Conservation (phyloP, 352 stramenopile genomes). For the Pythium grandisporangium region DNA sequence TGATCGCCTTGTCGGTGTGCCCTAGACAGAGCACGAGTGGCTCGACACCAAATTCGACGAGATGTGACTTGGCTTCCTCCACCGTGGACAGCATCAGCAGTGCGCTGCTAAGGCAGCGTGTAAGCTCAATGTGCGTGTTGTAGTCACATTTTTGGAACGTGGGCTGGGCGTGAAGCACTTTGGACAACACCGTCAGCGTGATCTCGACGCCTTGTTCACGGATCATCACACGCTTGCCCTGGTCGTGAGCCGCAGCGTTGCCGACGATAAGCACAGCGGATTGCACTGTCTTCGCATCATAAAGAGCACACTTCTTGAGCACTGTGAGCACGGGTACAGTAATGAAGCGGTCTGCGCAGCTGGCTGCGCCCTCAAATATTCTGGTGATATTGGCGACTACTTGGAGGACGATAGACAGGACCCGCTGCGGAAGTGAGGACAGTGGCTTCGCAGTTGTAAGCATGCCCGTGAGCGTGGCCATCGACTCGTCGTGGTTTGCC, state of each 20-base stretch:
- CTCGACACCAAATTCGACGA: conserved; percentile 67
- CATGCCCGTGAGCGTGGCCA: conserved; percentile 33
- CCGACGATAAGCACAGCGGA: conserved; percentile 30
- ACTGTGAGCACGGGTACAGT: conserved; percentile 37
- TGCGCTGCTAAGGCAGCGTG: conserved; percentile 33
- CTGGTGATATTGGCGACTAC: conserved; percentile 48
- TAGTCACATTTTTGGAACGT: conserved; percentile 18
- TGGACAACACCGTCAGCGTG: conserved; percentile 42
- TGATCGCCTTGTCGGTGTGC: conserved; percentile 23
- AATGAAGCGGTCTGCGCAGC: conserved; percentile 28
- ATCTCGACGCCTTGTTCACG: conserved; percentile 35
- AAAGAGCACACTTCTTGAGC: conserved; percentile 44
- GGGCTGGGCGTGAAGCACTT: conserved; percentile 12
- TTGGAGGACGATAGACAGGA: conserved; percentile 23
- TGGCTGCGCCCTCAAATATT: conserved; percentile 37
- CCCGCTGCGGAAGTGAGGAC: too few species aligned
- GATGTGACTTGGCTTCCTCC: conserved; percentile 52
- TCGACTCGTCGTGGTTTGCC: conserved; percentile 21
- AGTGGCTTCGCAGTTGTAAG: too few species aligned
- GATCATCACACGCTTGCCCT: conserved; percentile 46
- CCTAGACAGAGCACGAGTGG: conserved; percentile 47
- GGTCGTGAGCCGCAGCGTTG: conserved; percentile 41
- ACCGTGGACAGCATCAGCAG: conserved; percentile 63
- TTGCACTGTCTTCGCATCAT: conserved; percentile 27
- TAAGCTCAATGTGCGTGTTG: conserved; percentile 30